A percentile compares a stretch with the other conserved stretches of the same genome.
phyloP scores from a whole-genome alignment of 495 filamentous ascomycete species.

The Stereocaulon alpinum region DNA sequence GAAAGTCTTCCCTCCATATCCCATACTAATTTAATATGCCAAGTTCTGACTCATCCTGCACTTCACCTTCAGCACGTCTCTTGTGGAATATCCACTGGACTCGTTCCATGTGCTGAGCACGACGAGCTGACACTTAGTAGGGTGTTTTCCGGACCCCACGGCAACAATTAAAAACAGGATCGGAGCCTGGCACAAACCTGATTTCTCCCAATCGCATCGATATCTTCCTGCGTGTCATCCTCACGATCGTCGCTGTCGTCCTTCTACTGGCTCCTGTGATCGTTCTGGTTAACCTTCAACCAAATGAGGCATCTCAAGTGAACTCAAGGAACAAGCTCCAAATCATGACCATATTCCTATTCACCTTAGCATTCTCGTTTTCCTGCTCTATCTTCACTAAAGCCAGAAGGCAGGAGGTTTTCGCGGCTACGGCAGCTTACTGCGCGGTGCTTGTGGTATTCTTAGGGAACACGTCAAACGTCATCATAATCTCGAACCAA shows the following conservation, averaged over 20 bases:
- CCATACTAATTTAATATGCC: too few relatives aligned
- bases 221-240: slow-evolving; percentile 1
- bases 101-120: neutral
- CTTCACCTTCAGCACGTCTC: too few relatives aligned
- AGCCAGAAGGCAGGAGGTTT: slow-evolving; percentile 23
- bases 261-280: slow-evolving; percentile 10
- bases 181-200: neutral
- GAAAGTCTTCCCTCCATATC: too few relatives aligned
- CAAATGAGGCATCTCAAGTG: neutral
- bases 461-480: slow-evolving; percentile 13
- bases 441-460: slow-evolving; percentile 26
- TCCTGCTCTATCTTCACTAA: slow-evolving; percentile 20
- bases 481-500: neutral
- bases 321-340: slow-evolving; percentile 2
- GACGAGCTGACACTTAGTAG: neutral
- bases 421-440: slow-evolving; percentile 23
- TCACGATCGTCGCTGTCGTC: neutral
- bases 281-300: slow-evolving; percentile 7
- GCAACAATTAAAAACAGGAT: slow-evolving; percentile 10
- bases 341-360: slow-evolving; percentile 7
- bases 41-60: too few relatives aligned
- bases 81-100: neutral
- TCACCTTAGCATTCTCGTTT: slow-evolving; percentile 17
- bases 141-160: slow-evolving; percentile 7
- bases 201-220: slow-evolving; percentile 6